Percentiles rank a stretch among this genome's conserved stretches.
Conservation (phyloP, 2,329 filamentous ascomycete species). For the Cordyceps javanica region DNA sequence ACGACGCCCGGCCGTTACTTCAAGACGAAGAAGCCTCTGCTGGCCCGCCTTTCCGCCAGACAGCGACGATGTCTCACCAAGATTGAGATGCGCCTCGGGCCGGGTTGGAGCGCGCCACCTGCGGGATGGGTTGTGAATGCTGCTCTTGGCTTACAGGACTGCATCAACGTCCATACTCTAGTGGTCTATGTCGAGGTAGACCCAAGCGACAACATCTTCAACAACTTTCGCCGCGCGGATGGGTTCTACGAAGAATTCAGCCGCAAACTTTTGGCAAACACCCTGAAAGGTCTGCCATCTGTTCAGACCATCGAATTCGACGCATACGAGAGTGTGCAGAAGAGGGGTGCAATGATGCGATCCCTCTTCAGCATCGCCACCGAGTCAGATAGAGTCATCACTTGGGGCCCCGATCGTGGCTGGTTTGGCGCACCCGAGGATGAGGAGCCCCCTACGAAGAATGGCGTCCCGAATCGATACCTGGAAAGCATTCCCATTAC, state of each 20-base stretch:
- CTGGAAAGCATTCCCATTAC: slow-evolving; percentile 2
- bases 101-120: slow-evolving; percentile 66
- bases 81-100: slow-evolving; percentile 65
- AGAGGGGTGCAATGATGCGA: slow-evolving; percentile 57
- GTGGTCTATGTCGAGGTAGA: slow-evolving; percentile 68
- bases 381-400: slow-evolving; percentile 45
- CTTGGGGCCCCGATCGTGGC: slow-evolving; percentile 61
- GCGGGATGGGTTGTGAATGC: slow-evolving; percentile 63
- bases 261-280: slow-evolving; percentile 45
- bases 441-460: slow-evolving; percentile 12
- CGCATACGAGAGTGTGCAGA: slow-evolving; percentile 59
- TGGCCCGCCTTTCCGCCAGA: slow-evolving; percentile 56
- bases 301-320: slow-evolving; percentile 62
- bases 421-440: slow-evolving; percentile 50
- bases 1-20: slow-evolving; percentile 59
- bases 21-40: slow-evolving; percentile 65
- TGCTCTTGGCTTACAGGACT: slow-evolving; percentile 57
- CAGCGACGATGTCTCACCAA: slow-evolving; percentile 56
- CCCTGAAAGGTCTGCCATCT: slow-evolving; percentile 52
- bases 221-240: slow-evolving; percentile 58
- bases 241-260: slow-evolving; percentile 68
- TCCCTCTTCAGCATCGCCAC: slow-evolving; percentile 49
- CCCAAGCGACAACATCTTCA: slow-evolving; percentile 60
- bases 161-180: slow-evolving; percentile 50
- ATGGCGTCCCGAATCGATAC: slow-evolving; percentile 8